Percentiles rank a stretch among this genome's conserved stretches.
These are phyloP conservation scores for Rosa rugosa DNA, from an alignment of 306 rosid genomes.

Conservation along the genomic window DNA sequence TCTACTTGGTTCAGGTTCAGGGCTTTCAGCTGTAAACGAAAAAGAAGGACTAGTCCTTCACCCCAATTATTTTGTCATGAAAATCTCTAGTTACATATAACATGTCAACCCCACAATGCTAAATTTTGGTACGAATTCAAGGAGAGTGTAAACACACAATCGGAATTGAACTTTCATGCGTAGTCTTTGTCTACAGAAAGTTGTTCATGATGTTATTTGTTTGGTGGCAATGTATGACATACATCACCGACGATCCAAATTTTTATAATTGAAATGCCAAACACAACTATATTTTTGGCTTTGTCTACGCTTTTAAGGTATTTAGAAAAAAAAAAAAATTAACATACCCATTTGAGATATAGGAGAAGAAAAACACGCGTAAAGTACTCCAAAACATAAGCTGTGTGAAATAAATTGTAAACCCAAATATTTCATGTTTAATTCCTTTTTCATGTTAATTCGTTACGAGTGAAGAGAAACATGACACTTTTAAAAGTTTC, in stretches of 20 bases:
- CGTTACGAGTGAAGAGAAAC: too few species aligned
- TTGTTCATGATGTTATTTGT: background rate
- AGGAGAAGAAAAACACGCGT: too few species aligned
- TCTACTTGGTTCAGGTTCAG: background rate
- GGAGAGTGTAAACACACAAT: background rate
- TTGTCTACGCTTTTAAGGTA: too few species aligned
- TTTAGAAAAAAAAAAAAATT: too few species aligned
- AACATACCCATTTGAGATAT: too few species aligned
- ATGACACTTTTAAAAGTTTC: background rate
- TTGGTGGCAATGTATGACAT: background rate
- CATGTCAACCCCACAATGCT: constrained; percentile 9
- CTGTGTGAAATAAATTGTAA: too few species aligned
- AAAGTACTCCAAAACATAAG: too few species aligned
- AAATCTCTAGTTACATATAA: background rate
- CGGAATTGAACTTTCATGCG: background rate
- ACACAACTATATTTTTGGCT: background rate
- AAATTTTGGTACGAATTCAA: background rate
- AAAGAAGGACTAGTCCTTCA: background rate
- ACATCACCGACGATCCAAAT: constrained; percentile 2
- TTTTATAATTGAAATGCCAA: background rate
- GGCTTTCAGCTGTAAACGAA: background rate
- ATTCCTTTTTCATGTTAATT: too few species aligned
- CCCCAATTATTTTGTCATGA: background rate
- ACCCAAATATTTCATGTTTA: too few species aligned
- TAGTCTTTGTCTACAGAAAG: background rate